Conservation (phyloP, 208 protist species). For the Acanthamoeba castellanii region DNA sequence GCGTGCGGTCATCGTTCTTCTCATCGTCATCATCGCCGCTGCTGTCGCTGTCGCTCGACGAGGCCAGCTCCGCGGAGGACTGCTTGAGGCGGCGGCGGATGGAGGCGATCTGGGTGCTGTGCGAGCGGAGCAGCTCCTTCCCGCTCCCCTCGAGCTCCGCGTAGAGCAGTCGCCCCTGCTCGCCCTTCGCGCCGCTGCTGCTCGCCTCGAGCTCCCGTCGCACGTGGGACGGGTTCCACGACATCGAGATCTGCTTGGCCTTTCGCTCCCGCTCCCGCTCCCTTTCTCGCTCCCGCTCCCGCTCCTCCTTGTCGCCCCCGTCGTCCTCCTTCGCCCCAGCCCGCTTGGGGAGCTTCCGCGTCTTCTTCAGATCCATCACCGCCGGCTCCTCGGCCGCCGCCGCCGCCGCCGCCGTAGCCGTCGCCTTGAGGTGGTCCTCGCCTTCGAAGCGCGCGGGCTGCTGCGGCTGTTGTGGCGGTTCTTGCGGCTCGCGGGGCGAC, state of each 20-base stretch:
- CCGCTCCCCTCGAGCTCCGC: not conserved
- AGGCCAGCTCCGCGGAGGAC: not conserved
- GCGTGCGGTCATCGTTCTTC: no score
- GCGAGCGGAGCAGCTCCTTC: not conserved
- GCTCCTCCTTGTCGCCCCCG: not conserved
- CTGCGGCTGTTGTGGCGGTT: not conserved
- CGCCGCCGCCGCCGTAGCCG: not conserved
- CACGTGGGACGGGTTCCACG: not conserved
- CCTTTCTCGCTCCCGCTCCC: not conserved
- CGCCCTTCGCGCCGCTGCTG: no score
- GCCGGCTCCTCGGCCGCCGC: no score
- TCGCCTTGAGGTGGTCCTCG: not conserved
- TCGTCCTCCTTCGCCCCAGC: not conserved
- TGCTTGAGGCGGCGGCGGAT: constrained; percentile 17
- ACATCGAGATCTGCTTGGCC: not conserved
- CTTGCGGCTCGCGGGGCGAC: not conserved
- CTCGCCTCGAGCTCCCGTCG: not conserved
- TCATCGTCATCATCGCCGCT: not conserved
- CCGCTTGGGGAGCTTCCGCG: not conserved
- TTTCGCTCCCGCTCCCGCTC: not conserved
- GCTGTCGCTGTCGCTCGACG: not conserved
- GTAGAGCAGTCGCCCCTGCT: no score
- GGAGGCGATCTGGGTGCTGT: not conserved
- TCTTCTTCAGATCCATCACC: not conserved
- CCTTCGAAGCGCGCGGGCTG: no score